A percentile compares a stretch with the other conserved stretches of the same genome.
Evolutionary conservation across 768 basidiomycete species (phyloP).

Genomic region (Lactifluus hygrophoroides): DNA sequence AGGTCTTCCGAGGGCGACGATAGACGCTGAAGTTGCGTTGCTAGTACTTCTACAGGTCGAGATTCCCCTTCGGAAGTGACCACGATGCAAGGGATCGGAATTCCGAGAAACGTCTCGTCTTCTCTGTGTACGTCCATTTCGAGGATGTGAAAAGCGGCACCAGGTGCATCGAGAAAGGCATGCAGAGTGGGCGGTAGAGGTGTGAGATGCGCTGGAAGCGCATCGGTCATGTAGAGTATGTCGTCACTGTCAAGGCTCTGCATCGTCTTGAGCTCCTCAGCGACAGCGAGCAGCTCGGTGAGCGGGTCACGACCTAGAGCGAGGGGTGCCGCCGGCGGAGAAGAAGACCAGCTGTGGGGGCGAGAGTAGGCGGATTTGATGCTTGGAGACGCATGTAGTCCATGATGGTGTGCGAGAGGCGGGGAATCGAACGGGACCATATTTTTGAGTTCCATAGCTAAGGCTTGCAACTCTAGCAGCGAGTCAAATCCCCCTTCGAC

Average conservation of each 20-base stretch:
- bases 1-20: not conserved
- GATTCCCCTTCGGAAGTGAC: constrained; percentile 10
- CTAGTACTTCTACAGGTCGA: not conserved
- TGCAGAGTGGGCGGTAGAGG: constrained; percentile 12
- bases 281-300: constrained; percentile 12
- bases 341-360: not conserved
- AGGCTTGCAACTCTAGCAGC: constrained; percentile 1
- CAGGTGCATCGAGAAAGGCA: constrained; percentile 10
- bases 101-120: constrained; percentile 10
- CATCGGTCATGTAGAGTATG: constrained; percentile 13
- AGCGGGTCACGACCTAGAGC: constrained; percentile 1
- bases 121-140: constrained; percentile 15
- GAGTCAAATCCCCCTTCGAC: not conserved
- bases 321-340: not conserved
- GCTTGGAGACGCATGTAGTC: constrained; percentile 10
- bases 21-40: not conserved
- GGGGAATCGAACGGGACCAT: not conserved
- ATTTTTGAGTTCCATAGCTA: not conserved
- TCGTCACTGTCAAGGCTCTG: constrained; percentile 12
- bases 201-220: not conserved
- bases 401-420: not conserved
- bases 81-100: constrained; percentile 16
- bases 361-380: constrained; percentile 1
- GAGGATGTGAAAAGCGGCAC: not conserved
- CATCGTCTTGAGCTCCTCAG: constrained; percentile 16